Evolutionary conservation across 768 basidiomycete genomes (phyloP).

Genomic region (Gloeopeniophorella convolvens): DNA sequence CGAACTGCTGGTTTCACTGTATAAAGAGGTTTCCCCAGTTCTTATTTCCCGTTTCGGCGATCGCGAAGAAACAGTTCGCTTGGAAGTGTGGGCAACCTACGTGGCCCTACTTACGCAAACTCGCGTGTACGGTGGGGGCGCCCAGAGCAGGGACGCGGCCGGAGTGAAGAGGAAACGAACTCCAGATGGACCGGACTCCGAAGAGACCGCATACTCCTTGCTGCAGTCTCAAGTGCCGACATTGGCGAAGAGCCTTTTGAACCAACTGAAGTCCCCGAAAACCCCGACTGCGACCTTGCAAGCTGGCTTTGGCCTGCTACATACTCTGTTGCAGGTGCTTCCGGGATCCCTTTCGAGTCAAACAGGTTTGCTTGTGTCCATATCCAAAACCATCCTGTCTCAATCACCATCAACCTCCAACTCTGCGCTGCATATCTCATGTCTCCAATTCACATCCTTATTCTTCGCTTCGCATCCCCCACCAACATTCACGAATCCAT

Average conservation of each 20-base stretch:
- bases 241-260: conserved; percentile 74
- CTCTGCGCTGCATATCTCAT: conserved; percentile 75
- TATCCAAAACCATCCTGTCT: conserved; percentile 56
- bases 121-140: conserved; percentile 62
- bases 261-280: conserved; percentile 80
- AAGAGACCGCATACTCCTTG: conserved; percentile 65
- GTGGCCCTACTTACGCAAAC: conserved; percentile 79
- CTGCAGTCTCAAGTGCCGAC: conserved; percentile 71
- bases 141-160: conserved; percentile 45
- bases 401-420: conserved; percentile 69
- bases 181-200: conserved; percentile 64
- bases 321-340: conserved; percentile 69
- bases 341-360: conserved; percentile 77
- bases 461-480: conserved; percentile 75
- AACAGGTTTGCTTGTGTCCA: conserved; percentile 54
- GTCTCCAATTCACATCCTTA: conserved; percentile 76
- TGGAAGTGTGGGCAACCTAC: conserved; percentile 91
- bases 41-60: conserved; percentile 90
- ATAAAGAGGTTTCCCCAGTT: conserved; percentile 79
- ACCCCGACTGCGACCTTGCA: conserved; percentile 72
- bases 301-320: conserved; percentile 76
- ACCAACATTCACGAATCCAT: conserved; percentile 47
- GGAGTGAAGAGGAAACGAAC: conserved; percentile 73
- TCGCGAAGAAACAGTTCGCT: conserved; percentile 88
- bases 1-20: conserved; percentile 73